These are phyloP conservation scores for Boletus insuetus DNA, from an alignment of 768 basidiomycete species.

Conservation along the genomic window DNA sequence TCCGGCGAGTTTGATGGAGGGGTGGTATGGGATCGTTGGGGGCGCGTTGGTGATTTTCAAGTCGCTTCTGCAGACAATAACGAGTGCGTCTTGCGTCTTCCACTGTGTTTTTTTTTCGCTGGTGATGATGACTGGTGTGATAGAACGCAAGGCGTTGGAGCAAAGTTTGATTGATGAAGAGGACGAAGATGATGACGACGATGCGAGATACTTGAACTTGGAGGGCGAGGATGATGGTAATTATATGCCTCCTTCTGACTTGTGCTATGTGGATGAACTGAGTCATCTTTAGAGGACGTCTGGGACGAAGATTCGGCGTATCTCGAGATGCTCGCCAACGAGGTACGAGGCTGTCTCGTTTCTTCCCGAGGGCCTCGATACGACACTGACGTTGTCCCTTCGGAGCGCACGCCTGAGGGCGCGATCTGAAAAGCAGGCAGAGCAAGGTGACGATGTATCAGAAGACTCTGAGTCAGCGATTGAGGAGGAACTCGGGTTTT, in stretches of 20 bases:
- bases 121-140: slow-evolving; percentile 1
- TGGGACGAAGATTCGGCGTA: slow-evolving; percentile 91
- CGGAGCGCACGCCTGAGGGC: slow-evolving; percentile 75
- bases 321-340: slow-evolving; percentile 79
- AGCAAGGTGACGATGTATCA: slow-evolving; percentile 30
- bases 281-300: slow-evolving; percentile 60
- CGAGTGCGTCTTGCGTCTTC: slow-evolving; percentile 43
- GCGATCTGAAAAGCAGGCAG: slow-evolving; percentile 44
- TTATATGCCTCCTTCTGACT: slow-evolving; percentile 3
- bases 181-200: slow-evolving; percentile 48
- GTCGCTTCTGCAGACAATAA: slow-evolving; percentile 71
- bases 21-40: slow-evolving; percentile 73
- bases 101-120: not conserved
- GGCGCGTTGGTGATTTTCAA: slow-evolving; percentile 74
- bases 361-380: not conserved
- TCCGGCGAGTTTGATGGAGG: slow-evolving; percentile 59
- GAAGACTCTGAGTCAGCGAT: slow-evolving; percentile 57
- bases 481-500: slow-evolving; percentile 81
- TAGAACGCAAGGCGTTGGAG: slow-evolving; percentile 62
- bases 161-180: slow-evolving; percentile 44
- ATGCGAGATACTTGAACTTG: slow-evolving; percentile 52
- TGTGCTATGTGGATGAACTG: not conserved
- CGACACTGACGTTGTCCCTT: not conserved
- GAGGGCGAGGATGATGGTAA: slow-evolving; percentile 63
- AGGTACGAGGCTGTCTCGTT: slow-evolving; percentile 42